A percentile compares a stretch with the other conserved stretches of the same genome.
phyloP scores from a whole-genome alignment of 2,329 filamentous ascomycete species.

The Paecilomyces dactylethromorphus region DNA sequence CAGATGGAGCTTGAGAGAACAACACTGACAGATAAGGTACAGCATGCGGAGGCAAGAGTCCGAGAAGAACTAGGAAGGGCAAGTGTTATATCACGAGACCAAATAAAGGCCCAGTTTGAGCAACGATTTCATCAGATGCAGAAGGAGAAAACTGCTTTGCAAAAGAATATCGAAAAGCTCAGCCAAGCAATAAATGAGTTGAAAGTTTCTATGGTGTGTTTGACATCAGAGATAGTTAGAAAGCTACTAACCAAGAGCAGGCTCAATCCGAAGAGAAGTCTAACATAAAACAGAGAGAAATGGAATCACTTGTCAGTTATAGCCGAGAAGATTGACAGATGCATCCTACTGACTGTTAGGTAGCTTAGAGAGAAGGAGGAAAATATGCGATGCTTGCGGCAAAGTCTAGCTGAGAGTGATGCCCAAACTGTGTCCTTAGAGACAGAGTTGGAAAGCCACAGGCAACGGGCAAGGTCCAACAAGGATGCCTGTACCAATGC shows the following conservation, averaged over 20 bases:
- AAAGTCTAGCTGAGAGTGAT: background rate
- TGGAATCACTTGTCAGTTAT: background rate
- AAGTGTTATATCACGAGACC: constrained; percentile 18
- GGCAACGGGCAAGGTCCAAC: background rate
- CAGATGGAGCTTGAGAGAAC: constrained; percentile 16
- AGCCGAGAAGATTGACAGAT: background rate
- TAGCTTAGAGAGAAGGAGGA: constrained; percentile 1
- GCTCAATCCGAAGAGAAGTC: constrained; percentile 1
- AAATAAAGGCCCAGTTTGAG: constrained; percentile 22
- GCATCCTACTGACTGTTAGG: background rate
- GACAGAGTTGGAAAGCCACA: background rate
- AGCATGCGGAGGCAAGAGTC: constrained; percentile 16
- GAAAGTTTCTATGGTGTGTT: constrained; percentile 20
- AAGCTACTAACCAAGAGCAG: background rate
- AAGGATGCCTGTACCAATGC: constrained; percentile 1
- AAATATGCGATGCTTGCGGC: background rate
- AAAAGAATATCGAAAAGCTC: constrained; percentile 10
- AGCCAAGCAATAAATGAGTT: constrained; percentile 14
- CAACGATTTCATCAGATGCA: constrained; percentile 18
- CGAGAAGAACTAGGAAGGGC: constrained; percentile 26
- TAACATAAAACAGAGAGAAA: background rate
- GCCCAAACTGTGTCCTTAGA: background rate
- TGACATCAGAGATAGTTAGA: background rate
- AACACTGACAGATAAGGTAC: constrained; percentile 13
- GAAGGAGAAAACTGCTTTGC: constrained; percentile 17